Evolutionary conservation across 1,284 basidiomycete species (phyloP).

Genomic region (Trametes versicolor): DNA sequence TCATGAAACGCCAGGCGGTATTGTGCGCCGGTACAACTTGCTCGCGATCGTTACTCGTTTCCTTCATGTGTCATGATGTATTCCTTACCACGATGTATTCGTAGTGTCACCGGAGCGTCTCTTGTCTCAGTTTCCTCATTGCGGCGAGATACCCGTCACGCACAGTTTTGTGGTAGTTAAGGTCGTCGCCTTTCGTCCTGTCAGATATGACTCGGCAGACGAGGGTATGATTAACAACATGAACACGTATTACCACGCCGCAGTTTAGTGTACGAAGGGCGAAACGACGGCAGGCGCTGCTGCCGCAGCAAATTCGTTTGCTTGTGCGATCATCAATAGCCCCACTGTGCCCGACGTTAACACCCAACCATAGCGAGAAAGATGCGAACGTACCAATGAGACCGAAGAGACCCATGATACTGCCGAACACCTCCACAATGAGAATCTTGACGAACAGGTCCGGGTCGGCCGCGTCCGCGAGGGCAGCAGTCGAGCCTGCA

Average conservation of each 20-base stretch:
- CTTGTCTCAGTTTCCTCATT: no score
- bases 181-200: no score
- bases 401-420: slow-evolving; percentile 91
- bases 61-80: no score
- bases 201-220: background rate
- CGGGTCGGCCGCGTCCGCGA: slow-evolving; percentile 94
- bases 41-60: no score
- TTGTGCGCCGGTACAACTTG: no score
- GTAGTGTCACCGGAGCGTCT: background rate
- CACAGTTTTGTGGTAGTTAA: no score
- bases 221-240: slow-evolving; percentile 27
- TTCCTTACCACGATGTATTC: no score
- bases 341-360: slow-evolving; percentile 58
- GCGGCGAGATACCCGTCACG: no score
- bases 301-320: slow-evolving; percentile 62
- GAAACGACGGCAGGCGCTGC: slow-evolving; percentile 42
- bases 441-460: slow-evolving; percentile 94
- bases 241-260: slow-evolving; percentile 7
- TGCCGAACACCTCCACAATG: slow-evolving; percentile 95
- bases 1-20: no score
- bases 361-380: slow-evolving; percentile 13
- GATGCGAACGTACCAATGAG: slow-evolving; percentile 80
- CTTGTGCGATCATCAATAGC: slow-evolving; percentile 68
- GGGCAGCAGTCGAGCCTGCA: slow-evolving; percentile 91
- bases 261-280: slow-evolving; percentile 42